Base-by-base conservation (phyloP, 1,284 basidiomycete genomes). In the Irpex sp. region DNA sequence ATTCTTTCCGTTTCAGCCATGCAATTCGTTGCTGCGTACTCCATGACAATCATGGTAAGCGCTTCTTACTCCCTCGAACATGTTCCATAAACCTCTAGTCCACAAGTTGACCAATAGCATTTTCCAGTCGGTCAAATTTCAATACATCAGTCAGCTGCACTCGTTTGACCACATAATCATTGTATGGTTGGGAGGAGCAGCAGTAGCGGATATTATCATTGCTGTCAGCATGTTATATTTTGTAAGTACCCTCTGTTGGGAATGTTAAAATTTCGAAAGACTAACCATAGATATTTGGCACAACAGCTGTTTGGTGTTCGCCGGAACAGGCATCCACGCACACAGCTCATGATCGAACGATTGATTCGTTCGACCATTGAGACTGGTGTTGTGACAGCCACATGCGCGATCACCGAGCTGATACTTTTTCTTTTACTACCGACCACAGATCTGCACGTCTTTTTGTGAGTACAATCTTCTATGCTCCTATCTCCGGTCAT, bases 141-240 rank as follows among this genome's bases (percentile, higher is more conserved):
- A n/a, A n/a, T n/a, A n/a, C n/a, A n/a, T n/a, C n/a, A n/a, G n/a
- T n/a, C n/a, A n/a, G 11, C n/a, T 54, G 51, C 51, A 54, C 51
- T 5, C n/a, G 5, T 35, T 54, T 4, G 19, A 54, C 51, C 51
- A 21, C 4, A 9, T 9, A 5, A 54, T 21, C 21, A 54, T 54
- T 21, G 51, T 54, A 4, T 75, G 74, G 74, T 65, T 71, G 3
- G 69, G 66, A 26, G 68, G 68, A 21, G 71, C 71, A 26, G 74
- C 72, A 0, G 46, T 67, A 8, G 72, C 71, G 47, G 74, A 75
- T 62, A 57, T 72, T 13, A 65, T 71, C 36, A 69, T 72, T 61
- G 68, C 72, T 1, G 26, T 46, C 21, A 62, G 63, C 56, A 73
- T 73, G 72, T 64, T 69, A 5, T 73, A 65, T 54, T 69, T 69